Evolutionary conservation across 2,329 filamentous ascomycete genomes (phyloP), one percentile per base, ranked within the genome.

Genomic region (Macrophomina phaseolina): DNA sequence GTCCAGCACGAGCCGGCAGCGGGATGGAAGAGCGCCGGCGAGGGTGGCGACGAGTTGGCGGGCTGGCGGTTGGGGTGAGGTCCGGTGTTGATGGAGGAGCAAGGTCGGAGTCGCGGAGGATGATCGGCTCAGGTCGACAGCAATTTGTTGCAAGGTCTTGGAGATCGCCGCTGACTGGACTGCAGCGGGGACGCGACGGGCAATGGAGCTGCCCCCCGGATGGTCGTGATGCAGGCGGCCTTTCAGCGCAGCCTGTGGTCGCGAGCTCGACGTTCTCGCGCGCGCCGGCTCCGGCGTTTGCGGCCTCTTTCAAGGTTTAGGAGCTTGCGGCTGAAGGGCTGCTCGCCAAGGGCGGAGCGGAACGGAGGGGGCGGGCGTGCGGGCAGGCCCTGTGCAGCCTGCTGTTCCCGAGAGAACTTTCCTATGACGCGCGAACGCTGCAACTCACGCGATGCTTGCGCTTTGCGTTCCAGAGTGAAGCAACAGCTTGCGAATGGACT

Each of bases 251-350:
- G 58, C 58, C 58, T 62, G 42, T 46, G 46, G 30, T 42, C 40
- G 42, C 46, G 58, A 62, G 58, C 58, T 62, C 45, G 58, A 62
- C 58, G 58, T 49, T 38, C 58, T 38, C 58, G 58, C 58, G 58
- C 58, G 58, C 45, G 58, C 45, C 58, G 58, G 58, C 40, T 62
- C 58, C 58, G 58, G 58, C 58, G 58, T 62, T 62, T 62, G 58
- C 58, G 58, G 58, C 58, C 58, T 62, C 58, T 61, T 61, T 61
- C 45, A 62, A 49, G 58, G 58, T 62, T 62, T 62, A 49, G 58
- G 58, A 62, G 58, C 58, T 61, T 62, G 58, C 58, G 58, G 58
- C 58, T 62, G 42, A 62, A 62, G 42, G 42, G 58, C 45, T 62
- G 58, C 58, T 55, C 32, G 58, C 58, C 58, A 62, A 62, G 58